phyloP scores from a whole-genome alignment of 2,329 filamentous ascomycete species.

The Bertia moriformis region DNA sequence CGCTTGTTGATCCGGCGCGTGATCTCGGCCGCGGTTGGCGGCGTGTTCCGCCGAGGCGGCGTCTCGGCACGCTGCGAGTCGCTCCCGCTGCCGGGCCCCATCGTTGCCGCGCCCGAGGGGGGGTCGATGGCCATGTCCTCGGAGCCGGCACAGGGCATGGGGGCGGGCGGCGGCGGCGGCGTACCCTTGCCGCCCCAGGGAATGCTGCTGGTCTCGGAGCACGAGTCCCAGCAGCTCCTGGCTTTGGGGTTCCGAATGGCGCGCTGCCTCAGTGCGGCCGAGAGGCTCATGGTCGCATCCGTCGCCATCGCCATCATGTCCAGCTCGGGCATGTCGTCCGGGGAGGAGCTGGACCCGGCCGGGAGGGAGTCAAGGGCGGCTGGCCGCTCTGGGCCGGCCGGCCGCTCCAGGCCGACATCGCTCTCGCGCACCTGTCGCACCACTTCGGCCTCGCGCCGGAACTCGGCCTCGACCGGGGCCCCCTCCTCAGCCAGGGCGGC shows the following conservation, averaged over 20 bases:
- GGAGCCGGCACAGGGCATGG: slow-evolving; percentile 57
- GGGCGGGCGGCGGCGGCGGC: slow-evolving; percentile 52
- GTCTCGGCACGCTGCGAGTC: slow-evolving; percentile 9
- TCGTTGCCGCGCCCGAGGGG: background rate
- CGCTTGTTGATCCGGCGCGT: slow-evolving; percentile 73
- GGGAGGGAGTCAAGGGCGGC: too few species aligned
- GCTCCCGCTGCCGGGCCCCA: background rate
- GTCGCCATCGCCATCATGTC: background rate
- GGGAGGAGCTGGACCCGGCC: too few species aligned
- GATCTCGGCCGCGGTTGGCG: slow-evolving; percentile 60
- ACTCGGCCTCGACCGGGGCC: slow-evolving; percentile 75
- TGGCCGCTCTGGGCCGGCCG: too few species aligned
- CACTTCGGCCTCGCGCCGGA: slow-evolving; percentile 82
- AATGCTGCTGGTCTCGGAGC: too few species aligned
- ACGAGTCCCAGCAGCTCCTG: too few species aligned
- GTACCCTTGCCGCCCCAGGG: too few species aligned
- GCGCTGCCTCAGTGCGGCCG: too few species aligned
- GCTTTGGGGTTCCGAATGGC: background rate
- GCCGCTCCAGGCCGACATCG: too few species aligned
- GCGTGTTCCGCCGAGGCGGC: slow-evolving; percentile 34
- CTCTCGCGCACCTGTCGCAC: slow-evolving; percentile 89
- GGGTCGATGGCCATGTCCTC: slow-evolving; percentile 23
- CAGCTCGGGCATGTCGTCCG: too few species aligned
- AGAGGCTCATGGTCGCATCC: background rate
- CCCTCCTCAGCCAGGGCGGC: slow-evolving; percentile 80